Percentiles rank a stretch among this genome's conserved stretches.
These are phyloP conservation scores for Diaporthe humulicola DNA, from an alignment of 2,329 filamentous ascomycete genomes.

Conservation along the genomic window DNA sequence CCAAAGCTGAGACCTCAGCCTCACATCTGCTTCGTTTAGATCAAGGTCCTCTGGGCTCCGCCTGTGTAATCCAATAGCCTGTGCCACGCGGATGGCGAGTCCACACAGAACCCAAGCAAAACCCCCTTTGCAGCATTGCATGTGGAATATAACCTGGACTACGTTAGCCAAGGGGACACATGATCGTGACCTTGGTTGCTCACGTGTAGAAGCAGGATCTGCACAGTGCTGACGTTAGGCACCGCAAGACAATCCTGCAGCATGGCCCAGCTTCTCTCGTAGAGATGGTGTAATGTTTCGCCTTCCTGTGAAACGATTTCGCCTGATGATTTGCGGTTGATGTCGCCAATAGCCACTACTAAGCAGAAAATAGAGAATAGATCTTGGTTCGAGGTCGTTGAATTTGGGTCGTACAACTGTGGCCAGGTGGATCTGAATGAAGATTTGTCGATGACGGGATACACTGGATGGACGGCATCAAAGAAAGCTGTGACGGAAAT, in stretches of 20 bases:
- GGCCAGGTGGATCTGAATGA: neutral
- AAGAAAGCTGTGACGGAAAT: neutral
- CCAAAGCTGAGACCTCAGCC: neutral
- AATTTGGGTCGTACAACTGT: neutral
- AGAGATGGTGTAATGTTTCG: neutral
- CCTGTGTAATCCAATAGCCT: neutral
- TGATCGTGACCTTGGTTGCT: neutral
- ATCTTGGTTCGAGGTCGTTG: neutral
- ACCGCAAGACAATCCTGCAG: neutral
- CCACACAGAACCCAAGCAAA: conserved; percentile 7
- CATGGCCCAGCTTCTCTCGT: neutral
- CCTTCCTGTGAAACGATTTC: neutral
- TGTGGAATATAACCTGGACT: neutral
- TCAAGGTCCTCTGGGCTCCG: neutral
- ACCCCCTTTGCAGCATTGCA: neutral
- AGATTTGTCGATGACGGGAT: neutral
- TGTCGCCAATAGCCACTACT: neutral
- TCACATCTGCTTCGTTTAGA: neutral
- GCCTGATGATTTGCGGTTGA: neutral
- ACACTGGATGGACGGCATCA: neutral
- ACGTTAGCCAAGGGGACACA: neutral
- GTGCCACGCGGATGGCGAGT: conserved; percentile 1
- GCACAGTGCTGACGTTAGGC: neutral
- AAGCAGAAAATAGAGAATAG: neutral
- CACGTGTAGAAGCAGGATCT: neutral